phyloP scores from a whole-genome alignment of 2,329 filamentous ascomycete species.

The Aplosporella prunicola region DNA sequence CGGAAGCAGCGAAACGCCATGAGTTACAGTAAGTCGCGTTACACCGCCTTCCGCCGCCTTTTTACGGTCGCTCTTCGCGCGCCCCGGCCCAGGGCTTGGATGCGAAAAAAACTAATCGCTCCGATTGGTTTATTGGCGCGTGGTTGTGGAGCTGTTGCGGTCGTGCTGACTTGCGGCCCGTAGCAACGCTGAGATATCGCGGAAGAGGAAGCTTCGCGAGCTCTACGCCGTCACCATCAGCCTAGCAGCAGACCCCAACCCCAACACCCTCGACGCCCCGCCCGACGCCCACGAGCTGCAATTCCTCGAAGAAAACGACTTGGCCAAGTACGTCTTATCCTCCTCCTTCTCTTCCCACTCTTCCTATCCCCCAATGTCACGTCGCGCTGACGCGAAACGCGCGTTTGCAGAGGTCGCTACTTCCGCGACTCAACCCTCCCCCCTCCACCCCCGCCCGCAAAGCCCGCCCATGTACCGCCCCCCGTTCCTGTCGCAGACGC shows the following conservation, averaged over 20 bases:
- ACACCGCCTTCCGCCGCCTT: conserved; percentile 10
- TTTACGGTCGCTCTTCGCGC: conserved; percentile 24
- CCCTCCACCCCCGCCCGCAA: conserved; percentile 20
- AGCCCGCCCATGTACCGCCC: conserved; percentile 14
- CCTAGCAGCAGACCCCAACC: conserved; percentile 46
- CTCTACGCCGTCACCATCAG: conserved; percentile 73
- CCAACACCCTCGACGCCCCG: conserved; percentile 43
- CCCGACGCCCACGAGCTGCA: conserved; percentile 41
- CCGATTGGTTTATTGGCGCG: conserved; percentile 25
- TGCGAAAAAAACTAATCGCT: conserved; percentile 35
- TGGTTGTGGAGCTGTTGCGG: conserved; percentile 29
- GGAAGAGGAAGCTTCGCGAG: conserved; percentile 85
- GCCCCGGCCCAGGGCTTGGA: conserved; percentile 17
- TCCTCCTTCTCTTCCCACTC: no score
- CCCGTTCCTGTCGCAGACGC: conserved; percentile 9
- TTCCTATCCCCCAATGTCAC: no score
- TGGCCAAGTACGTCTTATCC: conserved; percentile 45
- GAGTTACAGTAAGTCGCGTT: conserved; percentile 35
- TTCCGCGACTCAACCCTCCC: conserved; percentile 47
- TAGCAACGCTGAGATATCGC: conserved; percentile 56
- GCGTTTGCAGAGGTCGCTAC: conserved; percentile 42
- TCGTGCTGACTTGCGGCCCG: conserved; percentile 13
- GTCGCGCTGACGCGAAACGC: conserved; percentile 7
- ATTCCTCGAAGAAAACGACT: conserved; percentile 50
- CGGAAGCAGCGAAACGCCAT: conserved; percentile 31